Evolutionary conservation across 768 basidiomycete species (phyloP).

Genomic region (Lactarius psammicola): DNA sequence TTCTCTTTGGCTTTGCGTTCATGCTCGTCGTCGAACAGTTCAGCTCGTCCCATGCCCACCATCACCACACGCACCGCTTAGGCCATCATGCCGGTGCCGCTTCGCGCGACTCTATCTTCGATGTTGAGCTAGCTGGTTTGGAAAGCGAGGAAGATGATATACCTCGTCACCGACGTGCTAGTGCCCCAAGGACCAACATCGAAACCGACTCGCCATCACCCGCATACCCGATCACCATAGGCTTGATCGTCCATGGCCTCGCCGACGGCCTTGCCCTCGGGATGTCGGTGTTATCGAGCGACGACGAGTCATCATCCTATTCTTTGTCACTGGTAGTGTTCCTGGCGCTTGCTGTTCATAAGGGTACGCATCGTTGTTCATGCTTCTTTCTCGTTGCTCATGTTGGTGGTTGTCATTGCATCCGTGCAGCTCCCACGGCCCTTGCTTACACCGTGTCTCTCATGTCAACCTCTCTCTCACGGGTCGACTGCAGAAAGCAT

Average conservation of each 20-base stretch:
- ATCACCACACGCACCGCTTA: slow-evolving; percentile 34
- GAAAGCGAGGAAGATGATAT: slow-evolving; percentile 43
- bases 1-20: slow-evolving; percentile 58
- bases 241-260: slow-evolving; percentile 81
- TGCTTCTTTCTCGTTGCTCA: background rate
- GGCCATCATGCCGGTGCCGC: slow-evolving; percentile 26
- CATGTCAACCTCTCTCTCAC: slow-evolving; percentile 69
- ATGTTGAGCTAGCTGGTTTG: slow-evolving; percentile 60
- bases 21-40: slow-evolving; percentile 73
- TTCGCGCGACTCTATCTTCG: slow-evolving; percentile 48
- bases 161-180: slow-evolving; percentile 23
- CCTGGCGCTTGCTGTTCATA: slow-evolving; percentile 87
- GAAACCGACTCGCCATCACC: slow-evolving; percentile 34
- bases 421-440: slow-evolving; percentile 74
- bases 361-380: slow-evolving; percentile 48
- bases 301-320: slow-evolving; percentile 36
- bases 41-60: slow-evolving; percentile 50
- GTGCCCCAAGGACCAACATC: slow-evolving; percentile 12
- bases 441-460: slow-evolving; percentile 86
- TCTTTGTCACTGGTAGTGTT: slow-evolving; percentile 82
- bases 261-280: slow-evolving; percentile 94
- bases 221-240: slow-evolving; percentile 76
- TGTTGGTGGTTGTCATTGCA: background rate
- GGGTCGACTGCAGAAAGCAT: slow-evolving; percentile 67
- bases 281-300: slow-evolving; percentile 55